Percentiles rank a stretch among this genome's conserved stretches.
These are phyloP conservation scores for Erysimum cheiranthoides DNA, from an alignment of 345 rosid species.

Conservation along the genomic window DNA sequence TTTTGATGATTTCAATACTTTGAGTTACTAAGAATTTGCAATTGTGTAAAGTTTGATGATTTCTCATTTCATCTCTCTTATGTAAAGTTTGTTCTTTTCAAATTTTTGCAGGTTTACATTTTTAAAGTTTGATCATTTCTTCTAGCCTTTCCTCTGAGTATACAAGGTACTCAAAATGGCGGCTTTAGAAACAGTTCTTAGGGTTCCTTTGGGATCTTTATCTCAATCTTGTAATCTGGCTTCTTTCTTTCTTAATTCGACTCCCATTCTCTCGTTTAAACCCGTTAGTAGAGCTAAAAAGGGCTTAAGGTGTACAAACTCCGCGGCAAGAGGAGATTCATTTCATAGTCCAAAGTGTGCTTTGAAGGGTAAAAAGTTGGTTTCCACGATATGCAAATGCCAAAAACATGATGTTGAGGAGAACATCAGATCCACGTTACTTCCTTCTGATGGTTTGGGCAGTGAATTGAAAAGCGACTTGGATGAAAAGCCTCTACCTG, in stretches of 20 bases:
- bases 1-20: slow-evolving; percentile 3
- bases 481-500: slow-evolving; percentile 44
- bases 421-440: slow-evolving; percentile 40
- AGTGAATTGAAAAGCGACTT: slow-evolving; percentile 41
- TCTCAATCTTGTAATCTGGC: slow-evolving; percentile 34
- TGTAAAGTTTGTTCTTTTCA: slow-evolving; percentile 27
- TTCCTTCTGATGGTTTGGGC: slow-evolving; percentile 48
- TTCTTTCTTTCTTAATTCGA: slow-evolving; percentile 36
- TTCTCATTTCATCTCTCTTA: neutral
- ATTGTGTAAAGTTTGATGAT: neutral
- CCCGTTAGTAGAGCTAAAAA: slow-evolving; percentile 31
- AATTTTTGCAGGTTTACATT: slow-evolving; percentile 6
- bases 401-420: slow-evolving; percentile 55
- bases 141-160: neutral
- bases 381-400: slow-evolving; percentile 58
- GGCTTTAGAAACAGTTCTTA: slow-evolving; percentile 52
- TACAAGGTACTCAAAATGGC: slow-evolving; percentile 46
- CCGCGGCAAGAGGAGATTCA: slow-evolving; percentile 27
- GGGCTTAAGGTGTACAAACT: slow-evolving; percentile 26
- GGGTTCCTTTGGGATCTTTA: slow-evolving; percentile 41
- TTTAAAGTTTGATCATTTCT: neutral
- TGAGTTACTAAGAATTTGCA: too few species aligned
- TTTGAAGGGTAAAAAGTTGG: slow-evolving; percentile 33
- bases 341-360: slow-evolving; percentile 14
- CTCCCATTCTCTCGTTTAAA: slow-evolving; percentile 39